Evolutionary conservation across 176 grass and related monocot genomes (phyloP), one percentile per base, ranked within the genome.

Genomic region (Typha latifolia): DNA sequence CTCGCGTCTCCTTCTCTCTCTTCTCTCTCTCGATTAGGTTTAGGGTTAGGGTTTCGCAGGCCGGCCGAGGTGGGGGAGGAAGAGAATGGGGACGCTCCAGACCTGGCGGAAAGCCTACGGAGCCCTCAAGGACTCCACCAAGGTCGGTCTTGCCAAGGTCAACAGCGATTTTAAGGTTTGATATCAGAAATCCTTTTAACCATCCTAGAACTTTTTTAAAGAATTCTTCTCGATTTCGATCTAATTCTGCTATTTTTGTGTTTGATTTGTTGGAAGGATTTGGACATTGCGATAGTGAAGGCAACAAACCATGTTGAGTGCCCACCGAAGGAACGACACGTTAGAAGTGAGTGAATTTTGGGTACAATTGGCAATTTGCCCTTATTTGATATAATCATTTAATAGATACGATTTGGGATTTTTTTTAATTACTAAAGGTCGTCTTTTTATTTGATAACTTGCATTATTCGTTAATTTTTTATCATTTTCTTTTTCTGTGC

Each of bases 101-200:
- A 84, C 84, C 74, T 96, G 88, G 93, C 93, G 93, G 59, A 91
- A 91, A 82, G 93, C 88, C 82, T 89, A 90, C 66, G 89, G 89
- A 87, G 89, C 89, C 47, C 79, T 97, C 70, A 97, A 97, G 81
- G 94, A 97, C 64, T 90, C 94, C 85, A 97, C 94, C 78, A 92
- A 84, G 78, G 89, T 97, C 52, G 88, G 94, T 75, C 94, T 97
- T 64, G 94, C 94, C 62, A 97, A 97, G 69, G 79, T 97, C 73
- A 97, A 92, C 74, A 90, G 89, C 78, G 89, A 97, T 78, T 97
- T 78, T 79, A 97, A 97, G 94, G 94, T 97, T 10, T 66, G 1
- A 11, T 1, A 43, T 43, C 5, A 10, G 37, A 43, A 43, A 43
- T 43, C 18, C 18, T 4, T 4, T 4, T n/a, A 4, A 19, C 53